Conservation (phyloP, 164 flowering plant species). For the Vitis riparia region DNA sequence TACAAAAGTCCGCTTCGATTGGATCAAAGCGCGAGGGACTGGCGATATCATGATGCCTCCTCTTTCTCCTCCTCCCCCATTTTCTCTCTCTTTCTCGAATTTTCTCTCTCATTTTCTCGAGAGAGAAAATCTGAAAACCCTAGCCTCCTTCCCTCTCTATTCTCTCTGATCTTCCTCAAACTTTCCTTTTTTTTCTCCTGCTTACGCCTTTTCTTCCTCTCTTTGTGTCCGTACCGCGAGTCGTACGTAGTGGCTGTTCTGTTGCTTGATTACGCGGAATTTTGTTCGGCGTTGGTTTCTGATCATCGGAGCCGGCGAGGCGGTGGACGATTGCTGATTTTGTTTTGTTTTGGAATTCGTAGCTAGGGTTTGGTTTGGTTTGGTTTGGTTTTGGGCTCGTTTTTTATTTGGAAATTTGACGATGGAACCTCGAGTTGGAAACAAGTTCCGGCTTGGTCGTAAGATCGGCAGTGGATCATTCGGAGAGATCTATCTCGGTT, state of each 20-base stretch:
- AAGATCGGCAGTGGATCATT: slow-evolving; percentile 69
- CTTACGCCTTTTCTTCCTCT: not conserved
- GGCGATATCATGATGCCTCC: slow-evolving; percentile 12
- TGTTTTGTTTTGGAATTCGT: not conserved
- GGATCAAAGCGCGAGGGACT: slow-evolving; percentile 26
- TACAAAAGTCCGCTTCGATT: slow-evolving; percentile 24
- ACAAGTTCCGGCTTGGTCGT: slow-evolving; percentile 55
- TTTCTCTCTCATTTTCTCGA: slow-evolving; percentile 6
- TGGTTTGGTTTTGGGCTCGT: not conserved
- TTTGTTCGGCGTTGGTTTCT: not conserved
- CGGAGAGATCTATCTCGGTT: slow-evolving; percentile 69
- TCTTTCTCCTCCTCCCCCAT: slow-evolving; percentile 6
- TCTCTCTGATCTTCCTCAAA: not conserved
- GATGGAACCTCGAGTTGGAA: slow-evolving; percentile 66
- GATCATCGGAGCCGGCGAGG: not conserved
- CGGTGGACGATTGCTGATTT: not conserved
- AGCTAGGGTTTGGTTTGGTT: slow-evolving; percentile 14
- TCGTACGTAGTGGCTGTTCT: not conserved
- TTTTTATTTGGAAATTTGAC: not conserved
- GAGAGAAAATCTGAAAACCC: slow-evolving; percentile 9
- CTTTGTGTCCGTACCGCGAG: not conserved
- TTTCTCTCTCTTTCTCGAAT: slow-evolving; percentile 6
- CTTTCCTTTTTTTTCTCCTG: slow-evolving; percentile 1
- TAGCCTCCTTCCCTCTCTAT: not conserved
- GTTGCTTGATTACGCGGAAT: not conserved